Evolutionary conservation across 139 green algal genomes (phyloP), one percentile per base, ranked within the genome.

Genomic region (Pseudopediastrum boryanum): DNA sequence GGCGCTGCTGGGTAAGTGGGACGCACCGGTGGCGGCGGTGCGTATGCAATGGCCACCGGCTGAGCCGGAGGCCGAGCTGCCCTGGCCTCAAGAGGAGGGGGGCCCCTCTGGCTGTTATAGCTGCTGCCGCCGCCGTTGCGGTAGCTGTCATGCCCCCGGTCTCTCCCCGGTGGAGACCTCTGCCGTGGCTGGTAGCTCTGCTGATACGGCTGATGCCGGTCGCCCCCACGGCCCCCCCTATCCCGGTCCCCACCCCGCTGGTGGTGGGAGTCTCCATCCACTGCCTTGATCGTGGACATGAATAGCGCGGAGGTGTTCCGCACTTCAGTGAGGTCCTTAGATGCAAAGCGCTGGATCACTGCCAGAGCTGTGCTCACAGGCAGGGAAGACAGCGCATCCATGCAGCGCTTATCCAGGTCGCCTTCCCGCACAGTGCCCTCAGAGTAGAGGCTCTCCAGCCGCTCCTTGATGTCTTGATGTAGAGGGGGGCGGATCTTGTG

Each of bases 241-340:
- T 1, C 35, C 10, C 4, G 31, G 21, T 50, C 61, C 10, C 46
- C 13, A 12, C 13, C 13, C 13, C 46, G 13, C 13, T n/a, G 61
- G 9, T 48, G 19, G 61, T 21, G 16, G 61, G 41, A n/a, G 25
- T 42, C 39, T 9, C 39, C 64, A 25, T 19, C 64, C 23, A 54
- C 64, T 50, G 35, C 38, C 71, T 70, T 79, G 38, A 86, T 50
- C 9, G 78, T 86, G 25, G 80, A 78, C 76, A 85, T 85, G 56
- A 89, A 86, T 10, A 86, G 78, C 6, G 80, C 80, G 12, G 80
- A 71, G 25, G 61, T 51, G 84, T 83, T 85, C 51, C 84, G 80
- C 23, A 89, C 64, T 4, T 84, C 80, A 6, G 25, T 68, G 25
- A 86, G 71, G 52, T 86, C 81, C 23, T 58, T 35, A 2, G 25